Evolutionary conservation across 2,329 filamentous ascomycete genomes (phyloP).

Genomic region (Cordyceps farinosa): DNA sequence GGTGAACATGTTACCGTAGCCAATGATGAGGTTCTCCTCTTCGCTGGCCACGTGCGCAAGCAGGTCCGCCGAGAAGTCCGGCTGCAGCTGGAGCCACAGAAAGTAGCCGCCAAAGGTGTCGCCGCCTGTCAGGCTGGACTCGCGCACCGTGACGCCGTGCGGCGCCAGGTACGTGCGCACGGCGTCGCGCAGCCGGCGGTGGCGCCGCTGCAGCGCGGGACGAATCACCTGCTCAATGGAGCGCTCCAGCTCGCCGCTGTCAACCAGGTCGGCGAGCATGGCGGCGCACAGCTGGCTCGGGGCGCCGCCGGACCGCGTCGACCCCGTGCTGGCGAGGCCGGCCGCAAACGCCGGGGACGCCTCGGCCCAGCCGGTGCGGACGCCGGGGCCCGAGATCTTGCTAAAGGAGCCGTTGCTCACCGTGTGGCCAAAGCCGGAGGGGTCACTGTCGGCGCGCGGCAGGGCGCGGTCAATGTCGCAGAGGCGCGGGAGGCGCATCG

Average conservation of each 20-base stretch:
- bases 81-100: constrained; percentile 69
- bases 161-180: constrained; percentile 59
- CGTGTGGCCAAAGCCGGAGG: constrained; percentile 65
- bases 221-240: constrained; percentile 41
- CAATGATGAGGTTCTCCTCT: constrained; percentile 65
- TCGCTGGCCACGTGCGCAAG: constrained; percentile 55
- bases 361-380: constrained; percentile 86
- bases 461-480: constrained; percentile 73
- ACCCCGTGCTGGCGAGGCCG: constrained; percentile 51
- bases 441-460: constrained; percentile 48
- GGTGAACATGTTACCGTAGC: constrained; percentile 67
- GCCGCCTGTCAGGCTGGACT: constrained; percentile 37
- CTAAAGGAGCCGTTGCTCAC: constrained; percentile 87
- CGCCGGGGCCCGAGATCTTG: constrained; percentile 79
- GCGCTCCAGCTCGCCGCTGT: constrained; percentile 40
- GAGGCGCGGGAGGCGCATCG: constrained; percentile 66
- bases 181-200: constrained; percentile 51
- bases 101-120: constrained; percentile 76
- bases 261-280: constrained; percentile 47
- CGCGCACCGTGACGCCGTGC: constrained; percentile 50
- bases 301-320: constrained; percentile 54
- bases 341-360: constrained; percentile 53
- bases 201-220: constrained; percentile 45
- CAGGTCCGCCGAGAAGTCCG: constrained; percentile 45
- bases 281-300: constrained; percentile 54